A percentile compares a stretch with the other conserved stretches of the same genome.
phyloP scores from a whole-genome alignment of 805 yeast species.

The Middelhovenomyces tepae region DNA sequence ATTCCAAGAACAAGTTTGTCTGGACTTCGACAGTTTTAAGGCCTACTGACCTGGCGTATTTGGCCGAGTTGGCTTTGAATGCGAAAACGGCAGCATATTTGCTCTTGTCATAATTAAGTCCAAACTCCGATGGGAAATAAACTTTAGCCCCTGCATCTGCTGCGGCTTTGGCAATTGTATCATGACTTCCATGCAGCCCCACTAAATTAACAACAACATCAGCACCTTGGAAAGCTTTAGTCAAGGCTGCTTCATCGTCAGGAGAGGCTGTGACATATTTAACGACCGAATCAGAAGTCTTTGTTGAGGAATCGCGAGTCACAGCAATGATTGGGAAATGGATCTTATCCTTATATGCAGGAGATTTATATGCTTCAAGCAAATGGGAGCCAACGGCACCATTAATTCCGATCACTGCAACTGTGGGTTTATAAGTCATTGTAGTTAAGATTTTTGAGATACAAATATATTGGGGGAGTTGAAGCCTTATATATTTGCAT shows the following conservation, averaged over 20 bases:
- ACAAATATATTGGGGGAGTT: too few species aligned
- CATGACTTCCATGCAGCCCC: constrained; percentile 27
- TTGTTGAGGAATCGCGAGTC: constrained; percentile 35
- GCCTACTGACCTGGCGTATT: constrained; percentile 17
- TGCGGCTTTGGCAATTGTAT: constrained; percentile 33
- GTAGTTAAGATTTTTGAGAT: too few species aligned
- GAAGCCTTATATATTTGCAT: too few species aligned
- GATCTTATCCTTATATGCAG: constrained; percentile 35
- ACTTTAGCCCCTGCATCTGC: constrained; percentile 37
- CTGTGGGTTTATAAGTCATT: constrained; percentile 26
- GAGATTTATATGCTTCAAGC: constrained; percentile 35
- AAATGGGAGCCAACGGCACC: constrained; percentile 46
- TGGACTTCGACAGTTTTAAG: constrained; percentile 12
- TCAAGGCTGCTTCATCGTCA: constrained; percentile 11
- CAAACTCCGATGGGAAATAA: constrained; percentile 56
- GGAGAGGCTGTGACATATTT: constrained; percentile 9
- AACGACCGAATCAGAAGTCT: constrained; percentile 23
- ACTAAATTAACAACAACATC: constrained; percentile 45
- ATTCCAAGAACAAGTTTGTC: neutral
- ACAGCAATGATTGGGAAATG: constrained; percentile 43
- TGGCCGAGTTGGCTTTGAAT: constrained; percentile 12
- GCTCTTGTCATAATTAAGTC: constrained; percentile 32
- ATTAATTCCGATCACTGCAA: constrained; percentile 46
- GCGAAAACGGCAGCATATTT: constrained; percentile 5
- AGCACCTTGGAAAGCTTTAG: constrained; percentile 33